phyloP scores from a whole-genome alignment of 768 basidiomycete species.

The Podaxis pistillaris region DNA sequence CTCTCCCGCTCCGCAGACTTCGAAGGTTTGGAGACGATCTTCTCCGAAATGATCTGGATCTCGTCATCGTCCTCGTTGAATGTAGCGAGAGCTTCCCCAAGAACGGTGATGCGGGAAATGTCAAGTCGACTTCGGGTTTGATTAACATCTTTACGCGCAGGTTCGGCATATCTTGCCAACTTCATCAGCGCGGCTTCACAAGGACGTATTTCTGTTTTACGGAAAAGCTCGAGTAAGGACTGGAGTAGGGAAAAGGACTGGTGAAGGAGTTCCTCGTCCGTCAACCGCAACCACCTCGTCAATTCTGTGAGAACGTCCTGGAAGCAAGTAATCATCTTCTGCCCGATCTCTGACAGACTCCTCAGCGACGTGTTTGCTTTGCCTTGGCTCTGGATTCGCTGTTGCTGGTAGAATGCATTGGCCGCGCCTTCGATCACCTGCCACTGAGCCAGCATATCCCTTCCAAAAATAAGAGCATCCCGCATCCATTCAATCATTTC shows the following conservation, averaged over 20 bases:
- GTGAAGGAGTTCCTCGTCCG: constrained; percentile 88
- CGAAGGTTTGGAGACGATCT: background rate
- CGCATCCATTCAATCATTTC: constrained; percentile 98
- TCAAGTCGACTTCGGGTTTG: constrained; percentile 54
- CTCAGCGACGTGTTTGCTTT: constrained; percentile 31
- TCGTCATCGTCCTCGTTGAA: constrained; percentile 69
- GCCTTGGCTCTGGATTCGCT: constrained; percentile 20
- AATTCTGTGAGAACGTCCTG: constrained; percentile 79
- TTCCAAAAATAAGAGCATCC: constrained; percentile 91
- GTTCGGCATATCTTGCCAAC: constrained; percentile 62
- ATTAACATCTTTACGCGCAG: constrained; percentile 50
- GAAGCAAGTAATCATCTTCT: constrained; percentile 74
- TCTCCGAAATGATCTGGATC: constrained; percentile 47
- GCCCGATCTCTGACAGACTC: constrained; percentile 54
- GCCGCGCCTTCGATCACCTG: constrained; percentile 74
- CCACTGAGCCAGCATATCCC: constrained; percentile 82
- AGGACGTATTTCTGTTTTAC: constrained; percentile 56
- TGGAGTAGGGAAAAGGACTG: constrained; percentile 85
- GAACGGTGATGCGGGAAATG: constrained; percentile 53
- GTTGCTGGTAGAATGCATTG: constrained; percentile 24
- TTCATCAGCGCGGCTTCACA: constrained; percentile 56
- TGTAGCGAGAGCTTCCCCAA: constrained; percentile 63
- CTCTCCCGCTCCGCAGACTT: background rate
- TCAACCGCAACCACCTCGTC: constrained; percentile 86
- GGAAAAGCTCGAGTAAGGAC: constrained; percentile 75